Evolutionary conservation across 78 protist species (phyloP), one percentile per base, ranked within the genome.

Genomic region (Acrasis kona): DNA sequence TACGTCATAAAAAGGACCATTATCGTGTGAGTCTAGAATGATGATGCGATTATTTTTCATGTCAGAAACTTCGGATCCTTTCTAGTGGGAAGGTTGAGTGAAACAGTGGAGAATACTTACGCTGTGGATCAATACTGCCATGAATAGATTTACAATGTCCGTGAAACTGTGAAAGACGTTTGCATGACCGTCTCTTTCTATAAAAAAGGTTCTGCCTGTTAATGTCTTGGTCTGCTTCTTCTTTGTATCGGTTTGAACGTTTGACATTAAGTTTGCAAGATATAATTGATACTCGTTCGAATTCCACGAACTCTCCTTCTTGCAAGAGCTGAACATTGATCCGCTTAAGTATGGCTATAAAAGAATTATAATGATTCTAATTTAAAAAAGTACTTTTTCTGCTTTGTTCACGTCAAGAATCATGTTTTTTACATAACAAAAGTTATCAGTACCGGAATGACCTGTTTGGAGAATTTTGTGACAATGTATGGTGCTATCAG

Each of bases 71-170:
- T n/a, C n/a, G n/a, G n/a, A n/a, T n/a, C n/a, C n/a, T n/a, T n/a
- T n/a, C n/a, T n/a, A n/a, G n/a, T n/a, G n/a, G n/a, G n/a, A n/a
- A n/a, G n/a, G n/a, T n/a, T n/a, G n/a, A n/a, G n/a, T n/a, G n/a
- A n/a, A n/a, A n/a, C n/a, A n/a, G n/a, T n/a, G n/a, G n/a, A n/a
- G n/a, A n/a, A n/a, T n/a, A n/a, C n/a, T 3, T 12, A 39, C 19
- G 3, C 41, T 12, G 35, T 5, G 57, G 19, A 70, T 6, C 41
- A 34, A 36, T 12, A 70, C 35, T 12, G 74, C 38, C 19, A 7
- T 3, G 74, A 70, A 70, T 38, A 41, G 68, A 36, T 70, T 70
- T 12, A 70, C 34, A 36, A 70, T 39, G 5, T 70, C 41, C 34
- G 58, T 5, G 35, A 70, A 34, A 35, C 68, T 3, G 41, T 70